Evolutionary conservation across 2,329 filamentous ascomycete genomes (phyloP), one percentile per base, ranked within the genome.

Genomic region (Furcasterigmium furcatum): DNA sequence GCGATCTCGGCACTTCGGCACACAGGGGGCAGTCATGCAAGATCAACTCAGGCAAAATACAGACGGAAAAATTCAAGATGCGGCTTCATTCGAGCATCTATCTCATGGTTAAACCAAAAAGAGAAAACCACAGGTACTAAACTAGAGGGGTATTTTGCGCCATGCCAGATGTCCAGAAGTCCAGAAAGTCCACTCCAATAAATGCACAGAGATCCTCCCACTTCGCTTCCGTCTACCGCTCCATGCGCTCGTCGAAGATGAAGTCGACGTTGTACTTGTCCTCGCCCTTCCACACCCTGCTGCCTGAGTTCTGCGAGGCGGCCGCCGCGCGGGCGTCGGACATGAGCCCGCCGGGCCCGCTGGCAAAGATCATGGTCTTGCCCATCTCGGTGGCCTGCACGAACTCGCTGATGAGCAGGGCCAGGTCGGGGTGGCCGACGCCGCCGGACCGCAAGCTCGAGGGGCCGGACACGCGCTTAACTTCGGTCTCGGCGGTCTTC

Each of bases 341-440:
- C 6, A 83, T 73, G 76, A 86, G 82, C 2, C 71, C 67, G 1
- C 72, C 70, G 2, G 82, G 82, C 0, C 82, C 82, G 53, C 80
- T 85, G 0, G 75, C 80, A 56, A 81, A 73, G 0, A 86, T 78
- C 0, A 70, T 67, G 0, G 78, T 81, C 12, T 74, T 62, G 0
- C 79, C 80, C 1, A 60, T 55, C 1, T 70, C 59, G 0, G 75
- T 77, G 2, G 60, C 55, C 1, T 64, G 64, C 4, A 80, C 66
- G 52, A 84, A 83, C 4, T 63, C 61, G 7, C 55, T 56, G 2
- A 85, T 66, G 9, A 80, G 60, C 14, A 61, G 59, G 2, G 55
- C 41, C 14, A 84, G 56, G 42, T 79, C 64, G 1, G 76, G 74
- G 32, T 75, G 69, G 25, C 62, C 41, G 9, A 42, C 16, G 27